A percentile compares a stretch with the other conserved stretches of the same genome.
phyloP scores from a whole-genome alignment of 768 basidiomycete species.

The Tulasnella calospora region DNA sequence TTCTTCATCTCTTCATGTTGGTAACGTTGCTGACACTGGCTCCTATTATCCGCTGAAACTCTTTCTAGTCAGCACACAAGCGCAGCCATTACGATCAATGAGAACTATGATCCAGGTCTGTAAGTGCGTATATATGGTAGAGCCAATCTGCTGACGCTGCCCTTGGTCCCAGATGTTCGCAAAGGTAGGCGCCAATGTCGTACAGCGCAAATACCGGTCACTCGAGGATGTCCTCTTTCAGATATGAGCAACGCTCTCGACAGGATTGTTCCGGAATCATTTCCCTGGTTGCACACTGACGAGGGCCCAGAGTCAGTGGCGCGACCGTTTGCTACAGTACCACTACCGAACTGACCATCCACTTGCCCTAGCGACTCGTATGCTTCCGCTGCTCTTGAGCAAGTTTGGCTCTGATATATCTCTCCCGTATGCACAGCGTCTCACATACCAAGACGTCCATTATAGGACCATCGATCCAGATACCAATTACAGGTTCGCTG shows the following conservation, averaged over 20 bases:
- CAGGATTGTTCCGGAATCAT: slow-evolving; percentile 74
- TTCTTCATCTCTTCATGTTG: slow-evolving; percentile 85
- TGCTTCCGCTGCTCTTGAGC: slow-evolving; percentile 34
- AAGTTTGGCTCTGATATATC: neutral
- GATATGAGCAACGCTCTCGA: slow-evolving; percentile 97
- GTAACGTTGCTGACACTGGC: slow-evolving; percentile 30
- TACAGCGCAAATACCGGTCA: neutral
- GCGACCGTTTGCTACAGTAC: slow-evolving; percentile 13
- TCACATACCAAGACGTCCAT: slow-evolving; percentile 89
- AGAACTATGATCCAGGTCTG: slow-evolving; percentile 78
- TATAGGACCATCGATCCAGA: slow-evolving; percentile 71
- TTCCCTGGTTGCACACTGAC: slow-evolving; percentile 81
- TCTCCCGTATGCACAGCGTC: slow-evolving; percentile 47
- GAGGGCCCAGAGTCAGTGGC: slow-evolving; percentile 82
- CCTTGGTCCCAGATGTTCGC: slow-evolving; percentile 30
- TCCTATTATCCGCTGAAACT: neutral
- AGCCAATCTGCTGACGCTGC: neutral
- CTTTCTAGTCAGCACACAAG: slow-evolving; percentile 64
- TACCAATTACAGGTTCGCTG: slow-evolving; percentile 75
- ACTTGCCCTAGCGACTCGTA: slow-evolving; percentile 62
- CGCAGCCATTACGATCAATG: slow-evolving; percentile 76
- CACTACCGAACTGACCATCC: neutral
- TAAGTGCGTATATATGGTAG: neutral
- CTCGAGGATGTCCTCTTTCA: slow-evolving; percentile 32
- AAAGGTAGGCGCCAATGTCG: slow-evolving; percentile 26